Evolutionary conservation across 306 rosid species (phyloP).

Genomic region (Acacia crassicarpa): DNA sequence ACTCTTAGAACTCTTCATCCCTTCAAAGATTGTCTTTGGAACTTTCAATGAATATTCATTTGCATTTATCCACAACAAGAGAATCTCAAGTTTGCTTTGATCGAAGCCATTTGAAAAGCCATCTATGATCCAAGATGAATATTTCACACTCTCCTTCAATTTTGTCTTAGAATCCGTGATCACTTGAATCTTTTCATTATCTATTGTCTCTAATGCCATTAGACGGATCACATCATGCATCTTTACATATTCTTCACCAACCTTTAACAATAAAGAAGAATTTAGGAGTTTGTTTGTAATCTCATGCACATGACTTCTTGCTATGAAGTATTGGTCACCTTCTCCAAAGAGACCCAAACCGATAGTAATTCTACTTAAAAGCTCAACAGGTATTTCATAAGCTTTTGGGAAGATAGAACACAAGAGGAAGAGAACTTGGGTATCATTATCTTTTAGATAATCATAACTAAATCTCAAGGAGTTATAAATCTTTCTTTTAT

Average conservation of each 20-base stretch:
- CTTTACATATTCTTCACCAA: neutral
- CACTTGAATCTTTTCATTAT: neutral
- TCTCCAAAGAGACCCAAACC: neutral
- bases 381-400: slow-evolving; percentile 1
- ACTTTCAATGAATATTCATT: neutral
- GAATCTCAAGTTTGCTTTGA: slow-evolving; percentile 10
- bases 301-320: neutral
- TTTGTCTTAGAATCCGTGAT: neutral
- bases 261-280: slow-evolving; percentile 15
- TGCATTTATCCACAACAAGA: neutral
- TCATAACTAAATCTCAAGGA: slow-evolving; percentile 25
- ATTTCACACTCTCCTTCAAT: neutral
- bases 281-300: neutral
- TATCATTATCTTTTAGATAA: neutral
- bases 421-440: slow-evolving; percentile 11
- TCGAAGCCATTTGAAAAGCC: neutral
- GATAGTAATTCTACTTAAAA: neutral
- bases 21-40: neutral
- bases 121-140: neutral
- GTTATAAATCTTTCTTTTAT: neutral
- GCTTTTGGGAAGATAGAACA: slow-evolving; percentile 36
- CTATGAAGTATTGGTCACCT: neutral
- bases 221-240: slow-evolving; percentile 33
- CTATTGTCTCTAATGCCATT: neutral
- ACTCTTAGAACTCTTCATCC: slow-evolving; percentile 22